A percentile compares a stretch with the other conserved stretches of the same genome.
phyloP scores from a whole-genome alignment of 306 rosid genomes.

The Malus fusca region DNA sequence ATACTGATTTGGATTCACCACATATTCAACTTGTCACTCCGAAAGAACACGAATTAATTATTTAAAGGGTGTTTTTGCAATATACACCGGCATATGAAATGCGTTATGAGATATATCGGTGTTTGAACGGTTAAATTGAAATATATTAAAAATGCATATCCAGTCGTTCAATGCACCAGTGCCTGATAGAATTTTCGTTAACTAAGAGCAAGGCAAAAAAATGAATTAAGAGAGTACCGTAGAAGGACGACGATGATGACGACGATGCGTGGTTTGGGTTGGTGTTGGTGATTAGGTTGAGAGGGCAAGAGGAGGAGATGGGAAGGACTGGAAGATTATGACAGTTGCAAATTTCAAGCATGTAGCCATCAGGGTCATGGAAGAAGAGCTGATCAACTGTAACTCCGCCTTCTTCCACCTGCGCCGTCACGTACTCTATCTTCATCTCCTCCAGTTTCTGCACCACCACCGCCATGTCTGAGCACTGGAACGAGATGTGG shows the following conservation, averaged over 20 bases:
- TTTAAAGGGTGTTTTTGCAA: too few species aligned
- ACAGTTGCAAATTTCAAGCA: conserved; percentile 74
- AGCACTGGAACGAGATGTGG: conserved; percentile 60
- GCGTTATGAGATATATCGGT: too few species aligned
- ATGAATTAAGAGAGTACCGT: conserved; percentile 12
- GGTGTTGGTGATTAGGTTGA: conserved; percentile 9
- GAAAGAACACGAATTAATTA: too few species aligned
- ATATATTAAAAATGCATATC: too few species aligned
- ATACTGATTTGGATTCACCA: too few species aligned
- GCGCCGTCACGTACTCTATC: conserved; percentile 42
- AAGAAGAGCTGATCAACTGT: conserved; percentile 67
- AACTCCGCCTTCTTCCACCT: conserved; percentile 63
- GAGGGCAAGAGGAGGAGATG: conserved; percentile 35
- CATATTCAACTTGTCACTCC: too few species aligned
- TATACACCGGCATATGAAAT: too few species aligned
- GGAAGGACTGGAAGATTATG: conserved; percentile 67
- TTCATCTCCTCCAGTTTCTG: conserved; percentile 41
- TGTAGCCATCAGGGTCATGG: conserved; percentile 71
- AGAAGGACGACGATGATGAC: conserved; percentile 4
- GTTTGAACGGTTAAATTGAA: too few species aligned
- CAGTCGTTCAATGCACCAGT: too few species aligned
- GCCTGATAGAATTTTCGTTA: too few species aligned
- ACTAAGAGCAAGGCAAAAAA: too few species aligned
- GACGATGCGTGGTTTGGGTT: background rate
- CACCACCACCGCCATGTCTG: conserved; percentile 36